phyloP scores from a whole-genome alignment of 148 eudicot genomes.

The Cornus controversa region DNA sequence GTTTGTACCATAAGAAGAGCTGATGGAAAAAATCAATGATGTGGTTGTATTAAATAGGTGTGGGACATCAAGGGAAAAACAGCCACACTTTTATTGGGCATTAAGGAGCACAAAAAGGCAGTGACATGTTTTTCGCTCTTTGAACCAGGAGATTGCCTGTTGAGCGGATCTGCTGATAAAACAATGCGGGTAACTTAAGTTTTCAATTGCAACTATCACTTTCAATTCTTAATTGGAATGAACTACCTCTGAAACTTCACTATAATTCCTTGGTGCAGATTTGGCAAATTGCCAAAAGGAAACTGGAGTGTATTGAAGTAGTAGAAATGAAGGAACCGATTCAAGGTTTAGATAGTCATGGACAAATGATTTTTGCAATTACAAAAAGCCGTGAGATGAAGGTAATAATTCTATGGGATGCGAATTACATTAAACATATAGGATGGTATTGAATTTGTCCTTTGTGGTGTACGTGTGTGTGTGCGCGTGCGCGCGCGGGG shows the following conservation, averaged over 20 bases:
- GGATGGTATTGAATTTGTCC: neutral
- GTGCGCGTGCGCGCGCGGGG: no score
- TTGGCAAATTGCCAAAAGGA: conserved; percentile 47
- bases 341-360: conserved; percentile 38
- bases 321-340: conserved; percentile 40
- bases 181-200: conserved; percentile 44
- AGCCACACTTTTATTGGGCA: conserved; percentile 34
- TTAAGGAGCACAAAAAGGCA: conserved; percentile 48
- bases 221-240: neutral
- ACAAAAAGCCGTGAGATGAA: conserved; percentile 43
- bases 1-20: neutral
- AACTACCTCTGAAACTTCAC: neutral
- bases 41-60: conserved; percentile 23
- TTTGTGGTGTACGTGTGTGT: neutral
- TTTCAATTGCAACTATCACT: neutral
- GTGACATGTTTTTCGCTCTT: conserved; percentile 56
- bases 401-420: conserved; percentile 24
- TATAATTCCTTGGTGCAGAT: conserved; percentile 28
- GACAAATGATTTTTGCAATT: conserved; percentile 42
- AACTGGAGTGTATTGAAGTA: conserved; percentile 48
- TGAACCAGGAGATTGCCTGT: conserved; percentile 46
- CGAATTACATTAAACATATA: neutral
- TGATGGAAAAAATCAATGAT: neutral
- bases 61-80: conserved; percentile 55
- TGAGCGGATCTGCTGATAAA: conserved; percentile 62